These are phyloP conservation scores for Malbranchea zuffiana DNA, from an alignment of 2,329 filamentous ascomycete species.

Conservation along the genomic window DNA sequence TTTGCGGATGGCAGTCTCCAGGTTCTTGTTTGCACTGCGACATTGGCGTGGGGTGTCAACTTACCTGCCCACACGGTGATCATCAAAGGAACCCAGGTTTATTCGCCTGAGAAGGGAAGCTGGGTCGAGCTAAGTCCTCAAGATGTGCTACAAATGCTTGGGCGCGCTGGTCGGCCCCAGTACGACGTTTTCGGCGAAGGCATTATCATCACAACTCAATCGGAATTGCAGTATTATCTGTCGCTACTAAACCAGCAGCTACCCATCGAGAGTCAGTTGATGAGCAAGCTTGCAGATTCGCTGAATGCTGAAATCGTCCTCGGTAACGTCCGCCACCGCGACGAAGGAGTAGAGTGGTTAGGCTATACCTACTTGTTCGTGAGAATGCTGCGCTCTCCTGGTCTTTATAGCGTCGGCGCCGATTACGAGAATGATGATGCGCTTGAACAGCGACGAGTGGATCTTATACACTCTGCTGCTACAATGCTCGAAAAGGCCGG, in stretches of 20 bases:
- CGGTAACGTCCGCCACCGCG: constrained; percentile 79
- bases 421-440: constrained; percentile 90
- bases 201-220: constrained; percentile 94
- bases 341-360: constrained; percentile 98
- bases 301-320: constrained; percentile 93
- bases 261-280: constrained; percentile 92
- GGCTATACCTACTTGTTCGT: constrained; percentile 98
- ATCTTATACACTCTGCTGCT: constrained; percentile 89
- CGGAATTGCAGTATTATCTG: constrained; percentile 93
- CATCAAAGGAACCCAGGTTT: constrained; percentile 96
- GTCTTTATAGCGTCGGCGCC: constrained; percentile 85
- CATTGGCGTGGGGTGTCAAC: constrained; percentile 98
- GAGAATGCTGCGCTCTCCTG: constrained; percentile 90
- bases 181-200: constrained; percentile 97
- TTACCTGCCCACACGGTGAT: constrained; percentile 95
- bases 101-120: constrained; percentile 95
- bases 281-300: constrained; percentile 87
- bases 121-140: constrained; percentile 98
- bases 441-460: constrained; percentile 93
- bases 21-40: constrained; percentile 92
- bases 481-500: constrained; percentile 75
- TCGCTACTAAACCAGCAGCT: constrained; percentile 94
- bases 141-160: constrained; percentile 96
- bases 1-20: constrained; percentile 87
- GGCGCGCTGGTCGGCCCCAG: constrained; percentile 88